Conservation (phyloP, 495 filamentous ascomycete species). For the Penicillium longicatenatum region DNA sequence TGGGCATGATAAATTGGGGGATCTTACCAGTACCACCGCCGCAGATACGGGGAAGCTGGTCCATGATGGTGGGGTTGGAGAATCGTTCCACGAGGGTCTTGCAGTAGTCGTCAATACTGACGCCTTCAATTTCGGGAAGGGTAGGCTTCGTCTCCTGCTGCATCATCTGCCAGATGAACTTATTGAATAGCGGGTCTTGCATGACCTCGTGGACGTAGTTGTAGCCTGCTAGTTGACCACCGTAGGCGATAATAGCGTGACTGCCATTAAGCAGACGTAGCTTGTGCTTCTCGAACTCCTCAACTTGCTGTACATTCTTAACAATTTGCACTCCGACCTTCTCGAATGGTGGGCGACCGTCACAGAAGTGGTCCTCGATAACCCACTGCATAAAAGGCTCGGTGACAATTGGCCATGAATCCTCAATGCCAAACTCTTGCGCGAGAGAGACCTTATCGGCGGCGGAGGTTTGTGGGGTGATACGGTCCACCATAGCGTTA, state of each 20-base stretch:
- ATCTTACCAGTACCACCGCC: slow-evolving; percentile 52
- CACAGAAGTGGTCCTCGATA: slow-evolving; percentile 49
- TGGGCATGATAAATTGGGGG: slow-evolving; percentile 54
- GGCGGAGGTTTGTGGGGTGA: slow-evolving; percentile 47
- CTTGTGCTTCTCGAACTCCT: slow-evolving; percentile 54
- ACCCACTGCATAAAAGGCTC: slow-evolving; percentile 56
- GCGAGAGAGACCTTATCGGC: slow-evolving; percentile 42
- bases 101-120: slow-evolving; percentile 49
- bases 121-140: slow-evolving; percentile 45
- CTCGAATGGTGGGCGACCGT: slow-evolving; percentile 49
- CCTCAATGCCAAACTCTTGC: slow-evolving; percentile 41
- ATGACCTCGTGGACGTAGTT: slow-evolving; percentile 52
- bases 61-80: slow-evolving; percentile 52
- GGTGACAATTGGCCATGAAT: slow-evolving; percentile 50
- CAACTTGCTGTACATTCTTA: slow-evolving; percentile 46
- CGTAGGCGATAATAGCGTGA: slow-evolving; percentile 49
- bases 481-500: slow-evolving; percentile 55
- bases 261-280: slow-evolving; percentile 50
- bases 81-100: slow-evolving; percentile 49
- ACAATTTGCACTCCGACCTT: slow-evolving; percentile 51
- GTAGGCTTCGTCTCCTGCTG: slow-evolving; percentile 51
- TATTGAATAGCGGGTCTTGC: slow-evolving; percentile 39
- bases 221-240: slow-evolving; percentile 48
- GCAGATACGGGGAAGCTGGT: slow-evolving; percentile 49
- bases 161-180: slow-evolving; percentile 51